These are phyloP conservation scores for Boletus sp. DNA, from an alignment of 1,284 basidiomycete species.

Conservation along the genomic window DNA sequence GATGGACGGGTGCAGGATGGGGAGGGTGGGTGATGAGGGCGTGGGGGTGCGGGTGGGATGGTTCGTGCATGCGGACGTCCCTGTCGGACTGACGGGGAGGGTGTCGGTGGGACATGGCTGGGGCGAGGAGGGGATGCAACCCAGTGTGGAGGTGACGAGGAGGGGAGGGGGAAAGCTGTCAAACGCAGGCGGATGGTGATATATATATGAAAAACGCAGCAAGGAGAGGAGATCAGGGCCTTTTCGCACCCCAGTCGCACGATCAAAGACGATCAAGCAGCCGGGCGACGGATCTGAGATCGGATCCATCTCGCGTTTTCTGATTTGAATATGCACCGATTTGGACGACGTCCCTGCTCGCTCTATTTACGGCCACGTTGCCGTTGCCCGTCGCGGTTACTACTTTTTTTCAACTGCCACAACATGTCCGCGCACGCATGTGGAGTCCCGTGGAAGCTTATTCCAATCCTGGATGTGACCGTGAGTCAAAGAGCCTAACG, in stretches of 20 bases:
- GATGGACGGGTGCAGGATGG: conserved; percentile 43
- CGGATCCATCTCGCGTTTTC: conserved; percentile 45
- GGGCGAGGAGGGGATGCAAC: conserved; percentile 29
- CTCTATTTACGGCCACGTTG: conserved; percentile 47
- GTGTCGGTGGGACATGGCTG: conserved; percentile 63
- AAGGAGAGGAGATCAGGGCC: conserved; percentile 45
- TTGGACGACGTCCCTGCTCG: conserved; percentile 42
- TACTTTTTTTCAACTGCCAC: conserved; percentile 35
- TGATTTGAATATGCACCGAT: conserved; percentile 43
- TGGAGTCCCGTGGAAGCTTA: conserved; percentile 42
- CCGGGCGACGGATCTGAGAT: conserved; percentile 44
- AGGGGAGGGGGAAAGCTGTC: conserved; percentile 50
- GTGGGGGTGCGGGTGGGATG: conserved; percentile 50
- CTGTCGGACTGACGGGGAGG: conserved; percentile 61
- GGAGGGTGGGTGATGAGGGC: conserved; percentile 43
- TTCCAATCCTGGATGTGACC: conserved; percentile 37
- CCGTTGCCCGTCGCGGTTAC: conserved; percentile 44
- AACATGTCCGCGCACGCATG: conserved; percentile 38
- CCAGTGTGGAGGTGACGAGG: conserved; percentile 31
- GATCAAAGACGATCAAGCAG: conserved; percentile 57
- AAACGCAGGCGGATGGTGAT: conserved; percentile 48
- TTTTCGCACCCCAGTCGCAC: conserved; percentile 49
- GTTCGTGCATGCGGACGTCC: conserved; percentile 67
- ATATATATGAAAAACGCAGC: conserved; percentile 56
- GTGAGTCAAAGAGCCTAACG: conserved; percentile 45